Evolutionary conservation across 129 eudicot species (phyloP), one percentile per base, ranked within the genome.

Genomic region (Saussurea involucrata): DNA sequence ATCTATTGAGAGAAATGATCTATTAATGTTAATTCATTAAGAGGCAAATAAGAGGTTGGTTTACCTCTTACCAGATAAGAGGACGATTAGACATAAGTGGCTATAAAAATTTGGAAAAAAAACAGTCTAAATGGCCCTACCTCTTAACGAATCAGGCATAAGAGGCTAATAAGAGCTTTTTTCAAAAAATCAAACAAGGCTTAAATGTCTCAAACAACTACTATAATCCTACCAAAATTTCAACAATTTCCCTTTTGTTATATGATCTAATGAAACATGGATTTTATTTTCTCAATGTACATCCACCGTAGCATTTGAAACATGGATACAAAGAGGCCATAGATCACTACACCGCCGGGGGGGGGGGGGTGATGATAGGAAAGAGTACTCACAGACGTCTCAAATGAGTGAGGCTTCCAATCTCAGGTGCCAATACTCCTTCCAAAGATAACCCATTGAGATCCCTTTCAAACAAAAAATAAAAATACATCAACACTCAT

Each of bases 381-480:
- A 74, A 68, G 63, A 79, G 81, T 33, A 86, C 98, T 89, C 76
- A 95, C 99, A 95, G 95, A 70, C 68, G 25, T 90, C 83, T 92
- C 77, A 95, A 71, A 81, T 92, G 73, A 44, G 84, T 55, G 68
- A 95, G 97, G 80, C 85, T 82, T 69, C 90, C 96, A 76, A 95
- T 94, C 84, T 86, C 90, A 28, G 96, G 96, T 57, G 86, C 90
- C 66, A 95, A 70, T 68, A 55, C 80, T 71, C 99, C 99, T 83
- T 78, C 80, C 84, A 95, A 76, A 11, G 91, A 85, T 46, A 73
- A 84, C 76, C 96, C 97, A 37, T 79, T 80, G 66, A 95, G 95
- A 79, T 92, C 84, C 78, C 99, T 95, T 17, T 74, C n/a, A 60
- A 69, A 84, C 0, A 80, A 69, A 29, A 69, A 36, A 49, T 25